Evolutionary conservation across 2,329 filamentous ascomycete species (phyloP).

Genomic region (Cryoendolithus antarcticus): DNA sequence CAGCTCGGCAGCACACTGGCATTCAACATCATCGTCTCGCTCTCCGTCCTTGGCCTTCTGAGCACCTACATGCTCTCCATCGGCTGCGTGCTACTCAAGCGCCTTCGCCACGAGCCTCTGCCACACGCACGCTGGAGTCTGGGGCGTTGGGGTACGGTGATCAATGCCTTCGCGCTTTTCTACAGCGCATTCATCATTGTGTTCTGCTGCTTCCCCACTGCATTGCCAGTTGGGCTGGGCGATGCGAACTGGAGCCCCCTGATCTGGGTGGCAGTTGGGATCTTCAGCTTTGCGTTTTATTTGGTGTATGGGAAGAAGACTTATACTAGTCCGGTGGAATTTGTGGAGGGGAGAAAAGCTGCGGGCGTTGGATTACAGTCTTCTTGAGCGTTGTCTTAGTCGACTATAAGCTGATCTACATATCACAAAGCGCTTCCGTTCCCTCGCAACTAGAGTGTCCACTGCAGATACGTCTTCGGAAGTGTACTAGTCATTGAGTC

Average conservation of each 20-base stretch:
- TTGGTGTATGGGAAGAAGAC: slow-evolving; percentile 15
- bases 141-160: slow-evolving; percentile 13
- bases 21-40: slow-evolving; percentile 22
- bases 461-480: no score
- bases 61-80: slow-evolving; percentile 25
- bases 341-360: slow-evolving; percentile 16
- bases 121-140: slow-evolving; percentile 15
- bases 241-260: slow-evolving; percentile 20
- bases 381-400: neutral
- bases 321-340: slow-evolving; percentile 20
- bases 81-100: slow-evolving; percentile 15
- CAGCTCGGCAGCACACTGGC: slow-evolving; percentile 25
- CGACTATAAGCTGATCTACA: no score
- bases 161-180: slow-evolving; percentile 15
- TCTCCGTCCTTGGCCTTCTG: slow-evolving; percentile 22
- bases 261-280: slow-evolving; percentile 18
- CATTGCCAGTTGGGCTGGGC: slow-evolving; percentile 13
- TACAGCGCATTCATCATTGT: slow-evolving; percentile 20
- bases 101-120: slow-evolving; percentile 12
- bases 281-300: slow-evolving; percentile 16
- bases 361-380: slow-evolving; percentile 14
- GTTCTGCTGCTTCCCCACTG: slow-evolving; percentile 19
- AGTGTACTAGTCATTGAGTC: no score
- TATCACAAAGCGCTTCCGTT: no score
- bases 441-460: no score